Percentiles rank a stretch among this genome's conserved stretches.
phyloP scores from a whole-genome alignment of 345 rosid genomes.

The Pelargonium nanum region DNA sequence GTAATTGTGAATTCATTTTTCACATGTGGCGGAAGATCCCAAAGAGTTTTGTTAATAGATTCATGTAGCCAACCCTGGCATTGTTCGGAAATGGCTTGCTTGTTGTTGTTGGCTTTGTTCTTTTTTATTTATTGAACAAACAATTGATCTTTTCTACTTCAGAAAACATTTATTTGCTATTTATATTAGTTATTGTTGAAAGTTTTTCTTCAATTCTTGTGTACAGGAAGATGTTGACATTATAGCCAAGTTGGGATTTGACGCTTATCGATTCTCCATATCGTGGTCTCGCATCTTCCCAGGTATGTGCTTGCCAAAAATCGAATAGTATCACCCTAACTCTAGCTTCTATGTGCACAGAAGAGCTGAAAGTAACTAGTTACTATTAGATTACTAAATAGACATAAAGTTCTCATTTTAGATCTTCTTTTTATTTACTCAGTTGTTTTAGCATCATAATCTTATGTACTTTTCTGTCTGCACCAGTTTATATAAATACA shows the following conservation, averaged over 20 bases:
- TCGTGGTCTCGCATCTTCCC: constrained; percentile 93
- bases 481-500: too few species aligned
- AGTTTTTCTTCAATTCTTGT: constrained; percentile 13
- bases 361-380: neutral
- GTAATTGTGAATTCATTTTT: too few species aligned
- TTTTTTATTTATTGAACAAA: too few species aligned
- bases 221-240: constrained; percentile 77
- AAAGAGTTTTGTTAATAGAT: too few species aligned
- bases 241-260: constrained; percentile 56
- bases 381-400: neutral
- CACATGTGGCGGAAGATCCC: too few species aligned
- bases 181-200: neutral
- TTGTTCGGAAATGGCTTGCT: too few species aligned
- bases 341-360: neutral
- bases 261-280: constrained; percentile 80
- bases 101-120: too few species aligned
- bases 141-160: neutral
- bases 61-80: too few species aligned
- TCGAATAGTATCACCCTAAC: neutral
- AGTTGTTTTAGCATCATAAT: too few species aligned
- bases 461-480: too few species aligned
- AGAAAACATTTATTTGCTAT: neutral
- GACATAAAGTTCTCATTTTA: too few species aligned
- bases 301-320: constrained; percentile 29
- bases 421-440: too few species aligned